Evolutionary conservation across 768 basidiomycete species (phyloP).

Genomic region (Suillus bovinus): DNA sequence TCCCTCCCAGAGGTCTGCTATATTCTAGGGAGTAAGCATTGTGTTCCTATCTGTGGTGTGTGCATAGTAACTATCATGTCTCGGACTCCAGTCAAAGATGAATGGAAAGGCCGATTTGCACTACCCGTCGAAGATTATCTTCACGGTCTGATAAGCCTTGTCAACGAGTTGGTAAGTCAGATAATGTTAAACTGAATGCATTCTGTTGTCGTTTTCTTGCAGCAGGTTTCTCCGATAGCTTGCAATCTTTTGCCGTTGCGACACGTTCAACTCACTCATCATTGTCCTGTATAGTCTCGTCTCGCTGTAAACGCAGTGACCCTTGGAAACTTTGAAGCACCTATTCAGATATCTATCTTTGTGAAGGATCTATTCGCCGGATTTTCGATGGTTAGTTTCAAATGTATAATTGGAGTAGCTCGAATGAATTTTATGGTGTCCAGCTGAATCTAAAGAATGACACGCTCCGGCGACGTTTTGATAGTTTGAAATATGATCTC

Average conservation of each 20-base stretch:
- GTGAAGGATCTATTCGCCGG: slow-evolving; percentile 83
- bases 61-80: not conserved
- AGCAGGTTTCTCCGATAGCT: not conserved
- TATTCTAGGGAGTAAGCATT: slow-evolving; percentile 64
- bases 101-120: slow-evolving; percentile 66
- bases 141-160: slow-evolving; percentile 73
- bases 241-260: not conserved
- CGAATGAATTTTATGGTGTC: slow-evolving; percentile 3
- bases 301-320: slow-evolving; percentile 84
- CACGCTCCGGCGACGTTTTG: slow-evolving; percentile 69
- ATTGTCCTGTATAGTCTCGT: slow-evolving; percentile 54
- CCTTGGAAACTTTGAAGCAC: slow-evolving; percentile 76
- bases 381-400: slow-evolving; percentile 67
- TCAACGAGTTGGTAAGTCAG: slow-evolving; percentile 72
- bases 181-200: not conserved
- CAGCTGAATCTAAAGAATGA: slow-evolving; percentile 87
- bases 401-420: slow-evolving; percentile 2
- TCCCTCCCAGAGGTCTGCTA: slow-evolving; percentile 52
- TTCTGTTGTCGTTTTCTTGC: not conserved
- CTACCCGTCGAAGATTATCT: slow-evolving; percentile 79
- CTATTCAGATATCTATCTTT: slow-evolving; percentile 73
- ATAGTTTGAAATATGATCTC: slow-evolving; percentile 83
- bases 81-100: slow-evolving; percentile 54
- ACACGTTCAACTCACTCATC: slow-evolving; percentile 11
- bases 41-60: slow-evolving; percentile 4